A percentile compares a stretch with the other conserved stretches of the same genome.
Evolutionary conservation across 345 rosid genomes (phyloP).

Genomic region (Camelina neglecta): DNA sequence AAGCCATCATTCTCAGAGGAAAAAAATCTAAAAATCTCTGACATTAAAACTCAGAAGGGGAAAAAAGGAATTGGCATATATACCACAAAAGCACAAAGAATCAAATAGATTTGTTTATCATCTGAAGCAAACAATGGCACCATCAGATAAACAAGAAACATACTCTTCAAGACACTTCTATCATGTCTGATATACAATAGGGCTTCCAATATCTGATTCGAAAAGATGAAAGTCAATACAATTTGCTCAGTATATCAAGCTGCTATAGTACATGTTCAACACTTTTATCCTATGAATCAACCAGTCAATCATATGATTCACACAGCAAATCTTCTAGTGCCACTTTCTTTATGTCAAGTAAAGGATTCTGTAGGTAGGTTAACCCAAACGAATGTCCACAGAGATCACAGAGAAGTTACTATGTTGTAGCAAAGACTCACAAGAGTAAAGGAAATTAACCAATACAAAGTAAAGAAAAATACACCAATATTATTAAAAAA

Average conservation of each 20-base stretch:
- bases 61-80: neutral
- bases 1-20: neutral
- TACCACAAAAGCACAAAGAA: constrained; percentile 6
- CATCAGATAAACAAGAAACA: constrained; percentile 8
- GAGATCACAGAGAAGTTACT: constrained; percentile 16
- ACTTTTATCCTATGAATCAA: constrained; percentile 26
- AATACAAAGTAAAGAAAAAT: constrained; percentile 23
- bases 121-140: constrained; percentile 7
- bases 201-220: neutral
- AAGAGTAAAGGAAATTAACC: neutral
- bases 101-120: constrained; percentile 1
- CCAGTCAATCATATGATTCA: constrained; percentile 9
- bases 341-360: constrained; percentile 24
- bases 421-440: neutral
- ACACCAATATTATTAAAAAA: constrained; percentile 37
- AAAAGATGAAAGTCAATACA: neutral
- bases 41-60: too few species aligned
- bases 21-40: too few species aligned
- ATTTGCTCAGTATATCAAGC: constrained; percentile 19
- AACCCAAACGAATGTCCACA: constrained; percentile 21
- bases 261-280: constrained; percentile 17
- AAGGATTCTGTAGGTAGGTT: constrained; percentile 5
- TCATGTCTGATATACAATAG: constrained; percentile 11
- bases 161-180: constrained; percentile 19
- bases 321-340: constrained; percentile 25